phyloP scores from a whole-genome alignment of 2,329 filamentous ascomycete species.

The Calonectria ilicicola region DNA sequence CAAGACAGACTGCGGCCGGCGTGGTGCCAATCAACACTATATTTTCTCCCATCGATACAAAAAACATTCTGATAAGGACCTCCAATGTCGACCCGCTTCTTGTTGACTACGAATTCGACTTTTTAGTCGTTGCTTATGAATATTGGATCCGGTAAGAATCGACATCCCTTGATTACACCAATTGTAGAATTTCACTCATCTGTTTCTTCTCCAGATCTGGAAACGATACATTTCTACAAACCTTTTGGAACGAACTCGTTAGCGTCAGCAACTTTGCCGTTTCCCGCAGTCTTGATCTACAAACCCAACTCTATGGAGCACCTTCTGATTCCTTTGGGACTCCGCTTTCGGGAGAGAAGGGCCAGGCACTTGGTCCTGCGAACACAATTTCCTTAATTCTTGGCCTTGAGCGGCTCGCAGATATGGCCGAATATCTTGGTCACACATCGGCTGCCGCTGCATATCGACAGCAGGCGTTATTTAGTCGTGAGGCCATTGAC shows the following conservation, averaged over 20 bases:
- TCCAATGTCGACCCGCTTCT: neutral
- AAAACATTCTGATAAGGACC: neutral
- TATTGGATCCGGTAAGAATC: neutral
- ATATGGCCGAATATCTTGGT: neutral
- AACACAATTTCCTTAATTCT: neutral
- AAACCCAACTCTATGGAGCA: neutral
- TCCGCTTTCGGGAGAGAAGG: neutral
- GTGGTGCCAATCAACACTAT: neutral
- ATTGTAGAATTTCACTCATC: neutral
- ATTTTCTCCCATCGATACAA: neutral
- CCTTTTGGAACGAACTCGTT: neutral
- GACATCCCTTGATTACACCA: too few relatives aligned
- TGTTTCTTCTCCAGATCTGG: neutral
- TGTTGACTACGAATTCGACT: neutral
- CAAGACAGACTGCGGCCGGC: neutral
- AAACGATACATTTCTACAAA: neutral
- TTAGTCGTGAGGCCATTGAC: neutral
- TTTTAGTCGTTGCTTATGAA: neutral
- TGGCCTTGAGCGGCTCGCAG: neutral
- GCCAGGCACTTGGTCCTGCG: neutral
- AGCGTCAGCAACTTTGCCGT: neutral
- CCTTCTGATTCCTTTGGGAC: neutral
- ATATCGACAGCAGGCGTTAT: neutral
- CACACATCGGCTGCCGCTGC: neutral
- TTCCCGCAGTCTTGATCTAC: neutral